Base-by-base conservation (phyloP, 1,139 yeast genomes). In the Candida sojae region DNA sequence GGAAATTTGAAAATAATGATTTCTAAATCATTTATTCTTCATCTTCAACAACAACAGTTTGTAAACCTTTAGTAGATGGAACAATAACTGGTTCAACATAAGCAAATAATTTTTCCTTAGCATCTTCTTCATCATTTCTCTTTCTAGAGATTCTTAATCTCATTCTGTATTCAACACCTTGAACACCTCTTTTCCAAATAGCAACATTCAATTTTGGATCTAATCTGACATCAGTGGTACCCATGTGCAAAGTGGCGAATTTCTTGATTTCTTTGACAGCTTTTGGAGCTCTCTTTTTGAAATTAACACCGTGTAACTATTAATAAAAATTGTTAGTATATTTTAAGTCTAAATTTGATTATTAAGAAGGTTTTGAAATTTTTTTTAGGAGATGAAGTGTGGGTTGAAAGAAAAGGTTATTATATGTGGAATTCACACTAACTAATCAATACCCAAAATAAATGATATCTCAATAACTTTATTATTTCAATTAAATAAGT, bases 51-150 rank as follows among this genome's bases (percentile, higher is more conserved):
- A 91, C 97, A 77, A 84, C 88, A 77, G 99, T 93, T 81, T 91
- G 87, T 78, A 93, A 88, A 81, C 98, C 98, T 87, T 93, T 93
- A 79, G 90, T 84, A 63, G 96, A 74, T 70, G 97, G 88, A 69
- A 92, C 98, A 70, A 82, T 79, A 73, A 95, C 97, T 71, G 96
- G 95, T 84, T 93, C 98, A 71, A 95, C 99, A 79, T 83, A 91
- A 66, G 99, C 92, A 84, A 90, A 95, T 75, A 95, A 86, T 79
- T 92, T 91, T 82, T 91, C 95, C 86, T 88, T 88, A 71, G 99
- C 98, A 76, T 91, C 93, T 84, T 95, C 99, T 83, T 93, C 99
- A 79, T 95, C 98, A 84, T 93, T 93, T 85, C 98, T 90, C 93
- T 88, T 93, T 90, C 99, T 92, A 59, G 98, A 91, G 81, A 95